These are phyloP conservation scores for Leccinum holopus DNA, from an alignment of 1,284 basidiomycete species.

Conservation along the genomic window DNA sequence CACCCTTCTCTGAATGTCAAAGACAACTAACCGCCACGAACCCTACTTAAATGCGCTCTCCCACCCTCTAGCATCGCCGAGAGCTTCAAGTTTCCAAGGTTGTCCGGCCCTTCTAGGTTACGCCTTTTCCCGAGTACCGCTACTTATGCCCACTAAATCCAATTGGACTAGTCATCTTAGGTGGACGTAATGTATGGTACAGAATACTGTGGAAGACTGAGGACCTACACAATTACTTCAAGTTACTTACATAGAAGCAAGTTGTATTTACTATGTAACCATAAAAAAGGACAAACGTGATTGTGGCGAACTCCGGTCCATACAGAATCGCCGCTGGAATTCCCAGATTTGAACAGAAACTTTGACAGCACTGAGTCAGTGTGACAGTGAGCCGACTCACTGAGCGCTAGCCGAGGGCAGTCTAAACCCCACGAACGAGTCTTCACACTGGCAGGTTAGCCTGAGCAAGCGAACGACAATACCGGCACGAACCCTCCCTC, in stretches of 20 bases:
- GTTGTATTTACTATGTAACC: no score
- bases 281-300: background rate
- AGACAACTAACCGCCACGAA: no score
- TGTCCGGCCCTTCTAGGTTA: background rate
- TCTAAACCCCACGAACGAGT: background rate
- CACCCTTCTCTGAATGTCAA: no score
- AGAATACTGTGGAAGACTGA: background rate
- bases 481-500: no score
- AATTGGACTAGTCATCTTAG: background rate
- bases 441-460: background rate
- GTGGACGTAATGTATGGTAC: background rate
- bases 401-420: background rate
- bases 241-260: no score
- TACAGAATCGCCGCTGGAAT: background rate
- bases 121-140: background rate
- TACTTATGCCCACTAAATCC: background rate
- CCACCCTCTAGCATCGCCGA: background rate
- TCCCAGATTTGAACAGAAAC: background rate
- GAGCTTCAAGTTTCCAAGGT: background rate
- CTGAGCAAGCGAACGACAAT: background rate
- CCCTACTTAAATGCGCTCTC: no score
- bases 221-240: background rate
- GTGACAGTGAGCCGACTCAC: background rate
- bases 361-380: background rate
- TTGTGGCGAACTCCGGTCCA: background rate